Base-by-base conservation (phyloP, 495 filamentous ascomycete species). In the Trichoderma erinaceum region DNA sequence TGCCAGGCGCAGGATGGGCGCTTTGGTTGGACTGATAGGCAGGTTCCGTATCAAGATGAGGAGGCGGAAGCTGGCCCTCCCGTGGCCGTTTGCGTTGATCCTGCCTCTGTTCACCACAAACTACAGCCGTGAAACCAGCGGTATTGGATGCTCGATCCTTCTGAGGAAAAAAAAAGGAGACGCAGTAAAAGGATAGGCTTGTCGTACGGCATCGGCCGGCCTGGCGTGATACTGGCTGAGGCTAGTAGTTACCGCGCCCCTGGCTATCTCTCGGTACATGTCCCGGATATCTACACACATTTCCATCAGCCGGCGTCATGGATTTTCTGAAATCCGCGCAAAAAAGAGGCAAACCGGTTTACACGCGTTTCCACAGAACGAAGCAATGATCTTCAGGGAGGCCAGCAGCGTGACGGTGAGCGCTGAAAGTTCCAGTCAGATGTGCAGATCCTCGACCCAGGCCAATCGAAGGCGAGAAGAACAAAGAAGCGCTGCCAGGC, bases 341-440 rank as follows among this genome's bases (percentile, higher is more conserved):
- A 27, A 2, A 27, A 4, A 29, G n/a, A 15, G 56, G 56, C 27
- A 61, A 61, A 61, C 56, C 27, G 56, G 8, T 13, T 32, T 58
- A 8, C 52, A 29, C 29, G 29, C 21, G 3, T n/a, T 50, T 23
- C 21, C 48, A 21, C 48, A n/a, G 21, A n/a, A 18, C n/a, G 16
- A 25, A 61, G 56, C 4, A 61, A 16, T 61, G 56, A 61, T 61
- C 56, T 61, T 61, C 56, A 61, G 56, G 56, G 56, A 61, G 56
- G 21, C 21, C 52, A 58, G 52, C 21, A 61, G 25, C 35, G 27
- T 13, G 56, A 7, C 56, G 56, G 56, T 13, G 23, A 18, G 27
- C 15, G n/a, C 6, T 18, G 56, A 21, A n/a, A 61, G 56, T 29
- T 61, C 56, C 56, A 12, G 56, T 32, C 56, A 61, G 56, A 32